phyloP scores from a whole-genome alignment of 2,329 filamentous ascomycete species.

The Colletotrichum endophyticum region DNA sequence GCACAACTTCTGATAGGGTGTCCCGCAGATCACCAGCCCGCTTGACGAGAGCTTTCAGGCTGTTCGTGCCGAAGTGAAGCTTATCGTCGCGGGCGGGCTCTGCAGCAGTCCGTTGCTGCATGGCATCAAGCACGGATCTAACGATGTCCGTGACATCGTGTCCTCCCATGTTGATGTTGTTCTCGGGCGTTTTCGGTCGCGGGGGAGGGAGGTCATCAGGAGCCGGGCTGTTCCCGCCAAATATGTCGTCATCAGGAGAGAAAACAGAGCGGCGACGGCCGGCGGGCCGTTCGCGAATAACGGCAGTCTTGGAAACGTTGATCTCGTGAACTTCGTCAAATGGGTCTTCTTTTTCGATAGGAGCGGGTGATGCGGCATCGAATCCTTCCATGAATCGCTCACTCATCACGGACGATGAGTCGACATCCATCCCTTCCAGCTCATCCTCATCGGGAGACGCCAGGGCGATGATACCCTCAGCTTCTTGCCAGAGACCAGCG shows the following conservation, averaged over 20 bases:
- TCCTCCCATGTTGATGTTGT: constrained; percentile 33
- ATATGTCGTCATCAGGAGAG: constrained; percentile 70
- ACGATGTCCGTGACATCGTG: constrained; percentile 55
- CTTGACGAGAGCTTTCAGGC: constrained; percentile 69
- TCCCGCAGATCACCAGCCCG: constrained; percentile 65
- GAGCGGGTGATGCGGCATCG: constrained; percentile 40
- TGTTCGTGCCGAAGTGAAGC: constrained; percentile 73
- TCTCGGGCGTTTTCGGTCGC: constrained; percentile 48
- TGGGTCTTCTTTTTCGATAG: constrained; percentile 47
- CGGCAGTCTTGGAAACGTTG: constrained; percentile 53
- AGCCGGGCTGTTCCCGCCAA: constrained; percentile 57
- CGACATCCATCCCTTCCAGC: constrained; percentile 40
- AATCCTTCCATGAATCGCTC: constrained; percentile 53
- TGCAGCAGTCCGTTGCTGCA: constrained; percentile 58
- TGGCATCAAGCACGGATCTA: constrained; percentile 67
- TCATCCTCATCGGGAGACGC: constrained; percentile 73
- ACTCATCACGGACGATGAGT: constrained; percentile 43
- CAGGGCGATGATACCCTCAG: constrained; percentile 86
- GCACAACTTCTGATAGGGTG: constrained; percentile 63
- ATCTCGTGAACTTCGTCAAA: constrained; percentile 44
- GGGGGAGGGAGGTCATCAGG: constrained; percentile 38
- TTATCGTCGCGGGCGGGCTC: constrained; percentile 52
- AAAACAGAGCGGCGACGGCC: constrained; percentile 66
- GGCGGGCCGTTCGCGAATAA: constrained; percentile 58
- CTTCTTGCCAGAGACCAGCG: constrained; percentile 74